Evolutionary conservation across 305 asterid species (phyloP), one percentile per base, ranked within the genome.

Genomic region (Fraxinus paxiana): DNA sequence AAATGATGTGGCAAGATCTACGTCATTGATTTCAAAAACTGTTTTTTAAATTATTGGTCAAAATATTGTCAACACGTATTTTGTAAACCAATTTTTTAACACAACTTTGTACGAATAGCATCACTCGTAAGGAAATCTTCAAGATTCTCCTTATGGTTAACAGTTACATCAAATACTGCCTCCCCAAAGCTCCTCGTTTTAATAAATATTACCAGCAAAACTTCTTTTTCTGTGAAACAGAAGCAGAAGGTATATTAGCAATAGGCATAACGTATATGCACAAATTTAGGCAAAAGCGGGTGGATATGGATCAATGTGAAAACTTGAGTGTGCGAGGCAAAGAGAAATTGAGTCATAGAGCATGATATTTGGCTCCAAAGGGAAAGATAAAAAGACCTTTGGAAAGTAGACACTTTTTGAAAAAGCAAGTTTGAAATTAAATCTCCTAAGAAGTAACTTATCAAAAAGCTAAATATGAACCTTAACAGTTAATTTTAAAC

Each of bases 221-320:
- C 90, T 87, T 92, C 91, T 92, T 92, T 92, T 92, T 93, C 98
- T 95, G 95, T 83, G 71, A 13, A 79, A 88, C 24, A 79, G 78
- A 73, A 83, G 41, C 56, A 74, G 71, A 73, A 48, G 59, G 59
- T 61, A 7, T 6, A 17, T 77, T 18, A 88, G 81, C 72, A 59
- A 17, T 5, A 70, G 59, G 28, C 28, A 56, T 6, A 56, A 56
- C 28, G 81, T 71, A 48, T 56, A 56, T 18, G 67, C 28, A 6
- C 67, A 56, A 4, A 56, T 56, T 56, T 20, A 4, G 67, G 67
- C 28, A 56, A 17, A 56, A 17, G 67, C 28, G 8, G 28, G 9
- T 56, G 67, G 67, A 18, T 24, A 18, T 56, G 67, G 26, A 56
- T 56, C 67, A 20, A 22, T 56, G 67, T 6, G 67, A 56, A 56